Evolutionary conservation across 2,329 filamentous ascomycete genomes (phyloP), one percentile per base, ranked within the genome.

Genomic region (Juglanconis oblonga): DNA sequence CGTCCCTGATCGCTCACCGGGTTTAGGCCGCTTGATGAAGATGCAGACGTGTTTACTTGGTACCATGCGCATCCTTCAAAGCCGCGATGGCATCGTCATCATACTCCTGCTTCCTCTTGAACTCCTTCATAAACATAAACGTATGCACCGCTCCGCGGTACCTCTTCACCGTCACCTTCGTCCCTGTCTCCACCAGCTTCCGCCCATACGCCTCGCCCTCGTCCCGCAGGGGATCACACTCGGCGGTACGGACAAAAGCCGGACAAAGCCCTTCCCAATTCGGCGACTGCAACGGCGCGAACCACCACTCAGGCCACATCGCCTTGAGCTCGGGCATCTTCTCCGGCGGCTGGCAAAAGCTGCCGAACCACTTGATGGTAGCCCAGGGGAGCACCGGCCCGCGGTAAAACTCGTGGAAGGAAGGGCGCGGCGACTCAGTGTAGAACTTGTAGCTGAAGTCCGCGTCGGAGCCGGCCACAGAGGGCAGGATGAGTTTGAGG

Each of bases 171-270:
- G 68, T 70, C 6, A 75, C 73, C 64, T 71, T 71, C 44, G 71
- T 71, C 3, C 75, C 75, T 2, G 66, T 69, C 38, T 72, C 70
- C 1, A 73, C 65, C 48, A 77, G 59, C 58, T 71, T 75, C 61
- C 66, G 67, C 1, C 69, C 75, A 63, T 77, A 77, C 0, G 73
- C 73, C 64, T 77, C 74, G 0, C 74, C 75, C 61, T 77, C 76
- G 58, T 77, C 75, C 3, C 75, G 65, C 53, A 77, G 49, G 2
- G 74, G 72, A 61, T 77, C 75, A 54, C 69, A 70, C 65, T 72
- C 72, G 5, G 52, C 73, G 1, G 71, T 76, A 40, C 70, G 64
- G 48, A 74, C 67, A 29, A 71, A 72, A 3, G 71, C 71, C 36
- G 74, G 71, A 54, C 68, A 73, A 11, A 73, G 64, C 7, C 67